phyloP scores from a whole-genome alignment of 495 filamentous ascomycete species.

The Pyronema domesticum region DNA sequence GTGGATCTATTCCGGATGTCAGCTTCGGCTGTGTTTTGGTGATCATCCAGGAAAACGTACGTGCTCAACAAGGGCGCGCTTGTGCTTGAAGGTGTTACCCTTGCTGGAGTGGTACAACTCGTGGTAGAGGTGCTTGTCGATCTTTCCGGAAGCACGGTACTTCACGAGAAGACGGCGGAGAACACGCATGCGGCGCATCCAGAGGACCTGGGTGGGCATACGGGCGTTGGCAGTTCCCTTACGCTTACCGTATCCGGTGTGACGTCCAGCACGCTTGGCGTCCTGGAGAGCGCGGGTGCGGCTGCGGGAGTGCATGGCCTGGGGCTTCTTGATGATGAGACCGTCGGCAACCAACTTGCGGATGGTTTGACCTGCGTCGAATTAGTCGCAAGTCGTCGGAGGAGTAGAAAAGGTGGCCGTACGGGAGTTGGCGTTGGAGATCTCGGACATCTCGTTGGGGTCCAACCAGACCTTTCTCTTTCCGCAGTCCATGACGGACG shows the following conservation, averaged over 20 bases:
- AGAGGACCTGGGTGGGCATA: constrained; percentile 95
- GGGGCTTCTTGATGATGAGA: constrained; percentile 99
- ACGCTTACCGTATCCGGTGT: constrained; percentile 98
- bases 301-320: constrained; percentile 96
- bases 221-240: constrained; percentile 99
- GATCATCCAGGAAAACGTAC: constrained; percentile 42
- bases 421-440: constrained; percentile 99
- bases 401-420: neutral
- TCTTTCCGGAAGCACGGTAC: constrained; percentile 98
- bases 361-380: constrained; percentile 55
- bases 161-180: constrained; percentile 97
- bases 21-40: constrained; percentile 5
- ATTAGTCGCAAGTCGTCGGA: neutral
- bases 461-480: constrained; percentile 99
- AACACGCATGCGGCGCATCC: constrained; percentile 99
- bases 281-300: constrained; percentile 81
- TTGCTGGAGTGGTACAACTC: constrained; percentile 98
- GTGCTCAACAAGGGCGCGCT: constrained; percentile 97
- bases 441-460: constrained; percentile 97
- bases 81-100: constrained; percentile 99
- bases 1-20: constrained; percentile 56
- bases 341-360: constrained; percentile 99
- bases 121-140: constrained; percentile 99
- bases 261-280: constrained; percentile 79
- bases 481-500: constrained; percentile 92